Evolutionary conservation across 495 filamentous ascomycete genomes (phyloP), one percentile per base, ranked within the genome.

Genomic region (Tuber brumale): DNA sequence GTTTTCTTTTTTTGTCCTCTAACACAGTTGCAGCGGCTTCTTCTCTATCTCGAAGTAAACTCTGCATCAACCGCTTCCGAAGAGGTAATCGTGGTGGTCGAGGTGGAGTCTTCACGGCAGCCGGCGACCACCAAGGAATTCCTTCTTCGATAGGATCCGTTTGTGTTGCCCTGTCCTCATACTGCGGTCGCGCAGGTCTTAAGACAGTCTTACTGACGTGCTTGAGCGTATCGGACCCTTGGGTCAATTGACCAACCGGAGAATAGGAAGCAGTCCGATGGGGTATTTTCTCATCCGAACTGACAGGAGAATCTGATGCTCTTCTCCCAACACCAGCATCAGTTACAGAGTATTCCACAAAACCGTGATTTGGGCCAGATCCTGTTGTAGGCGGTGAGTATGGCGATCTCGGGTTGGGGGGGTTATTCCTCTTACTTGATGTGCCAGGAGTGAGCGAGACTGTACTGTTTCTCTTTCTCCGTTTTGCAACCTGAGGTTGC

Each of bases 161-260:
- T 80, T 90, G 88, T 23, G 85, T 84, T 9, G 84, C 82, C 41
- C 82, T 81, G 69, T 88, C 85, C 35, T 87, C 86, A 75, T 88
- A 89, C 14, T 83, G 78, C 3, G 80, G 84, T 21, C 57, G 74
- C 69, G 39, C 75, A 72, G 74, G 80, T 14, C 73, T 82, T 16
- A 61, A 10, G 31, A 80, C 76, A 19, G 73, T 80, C 70, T 80
- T 80, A 37, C 57, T 80, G 48, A 45, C 57, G 66, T 66, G 78
- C 39, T 79, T 76, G 31, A 41, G 51, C 0, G n/a, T 27, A 71
- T 73, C 70, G 4, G 19, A n/a, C 42, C 70, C 70, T 23, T 73
- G 72, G 27, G 35, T 48, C 19, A 69, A 71, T 9, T 76, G 74
- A 37, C 57, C 77, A 69, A 72, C 66, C 1, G 78, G 77, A 70